A percentile compares a stretch with the other conserved stretches of the same genome.
These are phyloP conservation scores for Gentiana macrophylla DNA, from an alignment of 257 asterid species.

Conservation along the genomic window DNA sequence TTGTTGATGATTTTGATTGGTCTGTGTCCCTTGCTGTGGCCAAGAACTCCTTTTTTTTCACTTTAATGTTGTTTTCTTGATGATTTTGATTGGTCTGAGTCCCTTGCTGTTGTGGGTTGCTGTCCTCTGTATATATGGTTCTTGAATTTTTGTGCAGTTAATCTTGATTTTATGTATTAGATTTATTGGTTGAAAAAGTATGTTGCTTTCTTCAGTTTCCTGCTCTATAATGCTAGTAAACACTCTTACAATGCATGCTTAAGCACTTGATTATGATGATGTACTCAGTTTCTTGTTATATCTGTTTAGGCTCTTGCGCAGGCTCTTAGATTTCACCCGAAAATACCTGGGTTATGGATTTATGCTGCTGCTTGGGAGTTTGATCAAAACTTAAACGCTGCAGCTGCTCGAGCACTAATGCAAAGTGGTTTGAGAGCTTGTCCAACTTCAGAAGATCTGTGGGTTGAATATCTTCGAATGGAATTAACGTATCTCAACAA, in stretches of 20 bases:
- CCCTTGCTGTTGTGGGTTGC: no score
- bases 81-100: no score
- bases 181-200: no score
- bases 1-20: no score
- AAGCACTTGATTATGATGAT: neutral
- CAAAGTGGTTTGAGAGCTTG: conserved; percentile 91
- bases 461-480: conserved; percentile 96
- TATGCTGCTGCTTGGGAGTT: conserved; percentile 99
- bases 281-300: conserved; percentile 1
- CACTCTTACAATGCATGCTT: neutral
- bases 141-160: no score
- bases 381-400: conserved; percentile 70
- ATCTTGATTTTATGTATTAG: no score
- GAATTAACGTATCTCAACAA: conserved; percentile 87
- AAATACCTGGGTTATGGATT: conserved; percentile 87
- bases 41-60: no score
- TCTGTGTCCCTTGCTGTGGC: no score
- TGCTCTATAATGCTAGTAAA: no score
- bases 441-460: conserved; percentile 75
- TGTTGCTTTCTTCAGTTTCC: no score
- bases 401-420: conserved; percentile 89
- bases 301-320: conserved; percentile 63
- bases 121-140: no score
- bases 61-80: no score
- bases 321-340: conserved; percentile 80